Base-by-base conservation (phyloP, 148 eudicot species). In the Camellia sinensis region DNA sequence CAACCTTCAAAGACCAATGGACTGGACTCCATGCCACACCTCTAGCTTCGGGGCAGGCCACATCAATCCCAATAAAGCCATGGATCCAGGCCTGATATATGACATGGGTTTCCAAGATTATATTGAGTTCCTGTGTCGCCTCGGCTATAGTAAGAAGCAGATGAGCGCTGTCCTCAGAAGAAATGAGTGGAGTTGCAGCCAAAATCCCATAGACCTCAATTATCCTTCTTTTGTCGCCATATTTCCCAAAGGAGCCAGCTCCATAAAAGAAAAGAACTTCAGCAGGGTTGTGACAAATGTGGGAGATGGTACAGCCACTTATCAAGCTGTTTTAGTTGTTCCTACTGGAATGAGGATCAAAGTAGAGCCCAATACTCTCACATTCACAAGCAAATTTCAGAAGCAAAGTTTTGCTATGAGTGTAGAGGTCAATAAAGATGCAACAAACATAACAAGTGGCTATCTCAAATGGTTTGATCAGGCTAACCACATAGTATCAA, bases 81-180 rank as follows among this genome's bases (percentile, higher is more conserved):
- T 80, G 79, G 67, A 85, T n/a, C 87, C 84, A 1, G 87, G 87
- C 2, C 74, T 85, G 6, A 84, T 85, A 2, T 85, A 82, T 17
- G 81, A 82, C 75, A 64, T 73, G 71, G 67, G 68, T 9, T 15
- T 14, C 3, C 41, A 59, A 43, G 88, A 82, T 52, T 80, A 85
- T 57, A 44, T 82, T 12, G 18, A 73, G 57, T 76, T 85, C 62
- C 69, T 83, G 2, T 82, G 87, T 62, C 71, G 54, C 5, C 4
- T 77, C 40, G 81, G 80, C 18, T 82, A 82, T 57, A 78, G 44
- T 60, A 74, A n/a, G 53, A 60, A 19, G 14, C 44, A 48, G 44
- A 68, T 83, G 71, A 67, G 50, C 43, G 8, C 52, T 41, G 10
- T 68, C 48, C 43, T 68, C 2, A 68, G 50, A 5, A 40, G 48